Base-by-base conservation (phyloP, 2,329 filamentous ascomycete species). In the Hymenoscyphus linearis region DNA sequence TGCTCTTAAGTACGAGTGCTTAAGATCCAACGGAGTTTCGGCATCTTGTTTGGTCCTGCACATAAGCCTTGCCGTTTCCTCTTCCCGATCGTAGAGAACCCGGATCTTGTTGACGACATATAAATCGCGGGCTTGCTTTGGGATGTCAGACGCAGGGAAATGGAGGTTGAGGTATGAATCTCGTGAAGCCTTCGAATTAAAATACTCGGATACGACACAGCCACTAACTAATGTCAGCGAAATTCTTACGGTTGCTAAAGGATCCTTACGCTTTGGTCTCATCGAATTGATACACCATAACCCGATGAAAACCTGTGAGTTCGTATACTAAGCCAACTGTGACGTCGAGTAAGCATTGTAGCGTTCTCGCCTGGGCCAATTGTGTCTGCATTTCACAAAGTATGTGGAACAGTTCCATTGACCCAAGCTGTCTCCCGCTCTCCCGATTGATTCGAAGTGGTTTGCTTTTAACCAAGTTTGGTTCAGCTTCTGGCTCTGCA, bases 101-200 rank as follows among this genome's bases (percentile, higher is more conserved):
- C 91, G 87, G 2, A 96, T 91, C 70, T 91, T 93, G 77, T 96
- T 96, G 68, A 95, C 77, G 71, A 89, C 91, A 76, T 96, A 96
- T 0, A 96, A 76, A 18, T 95, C 90, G 60, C 91, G 84, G 27
- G 87, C 91, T 76, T 93, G 92, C 70, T 84, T 89, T 34, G 87
- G 91, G 60, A 91, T 96, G 75, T 92, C 91, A 0, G 89, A 89
- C 1, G 91, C 91, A 0, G 91, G 91, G 64, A 96, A 61, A 27
- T 61, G 60, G 3, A 61, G 40, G 55, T 58, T 55, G 22, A 58
- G 50, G 25, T 59, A 62, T 14, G 57, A 56, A 34, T 62, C 60
- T 59, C 36, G 31, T 18, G 60, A 47, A 16, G 60, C 60, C 47
- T 27, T 58, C 12, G 44, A n/a, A 37, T 61, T 44, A 16, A 47